Evolutionary conservation across 2,329 filamentous ascomycete species (phyloP).

Genomic region (Fusarium cyanostomum): DNA sequence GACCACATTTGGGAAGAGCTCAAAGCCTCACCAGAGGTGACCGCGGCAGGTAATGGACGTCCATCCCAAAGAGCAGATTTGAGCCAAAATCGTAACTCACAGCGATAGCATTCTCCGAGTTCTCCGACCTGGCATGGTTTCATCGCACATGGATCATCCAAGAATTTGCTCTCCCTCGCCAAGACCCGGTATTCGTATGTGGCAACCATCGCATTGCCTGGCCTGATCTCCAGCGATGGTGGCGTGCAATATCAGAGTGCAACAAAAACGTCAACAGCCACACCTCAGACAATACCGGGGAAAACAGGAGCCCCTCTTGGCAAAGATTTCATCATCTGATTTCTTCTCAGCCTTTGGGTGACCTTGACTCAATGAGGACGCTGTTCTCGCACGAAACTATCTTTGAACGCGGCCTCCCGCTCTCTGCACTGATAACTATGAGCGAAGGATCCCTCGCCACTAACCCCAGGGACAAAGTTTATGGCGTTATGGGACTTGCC

Average conservation of each 20-base stretch:
- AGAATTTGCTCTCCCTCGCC: background rate
- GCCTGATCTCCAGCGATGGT: background rate
- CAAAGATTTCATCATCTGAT: background rate
- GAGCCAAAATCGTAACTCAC: background rate
- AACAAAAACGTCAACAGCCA: background rate
- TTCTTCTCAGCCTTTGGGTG: background rate
- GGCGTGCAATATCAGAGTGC: background rate
- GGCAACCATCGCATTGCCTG: background rate
- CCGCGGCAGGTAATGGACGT: background rate
- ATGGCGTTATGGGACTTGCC: conserved; percentile 1
- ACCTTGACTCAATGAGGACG: background rate
- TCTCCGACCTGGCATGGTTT: background rate
- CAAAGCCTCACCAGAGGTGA: background rate
- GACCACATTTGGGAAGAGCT: background rate
- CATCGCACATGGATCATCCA: conserved; percentile 4
- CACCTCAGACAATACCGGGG: background rate
- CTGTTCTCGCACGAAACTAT: background rate
- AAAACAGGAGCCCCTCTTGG: background rate
- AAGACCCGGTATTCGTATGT: conserved; percentile 2
- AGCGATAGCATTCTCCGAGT: background rate
- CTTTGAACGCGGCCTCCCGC: background rate
- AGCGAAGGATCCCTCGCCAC: conserved; percentile 3
- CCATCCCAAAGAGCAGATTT: background rate
- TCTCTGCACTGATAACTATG: background rate
- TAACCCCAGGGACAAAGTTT: conserved; percentile 2